Base-by-base conservation (phyloP, 805 yeast species). In the Wickerhamomyces ciferrii region DNA sequence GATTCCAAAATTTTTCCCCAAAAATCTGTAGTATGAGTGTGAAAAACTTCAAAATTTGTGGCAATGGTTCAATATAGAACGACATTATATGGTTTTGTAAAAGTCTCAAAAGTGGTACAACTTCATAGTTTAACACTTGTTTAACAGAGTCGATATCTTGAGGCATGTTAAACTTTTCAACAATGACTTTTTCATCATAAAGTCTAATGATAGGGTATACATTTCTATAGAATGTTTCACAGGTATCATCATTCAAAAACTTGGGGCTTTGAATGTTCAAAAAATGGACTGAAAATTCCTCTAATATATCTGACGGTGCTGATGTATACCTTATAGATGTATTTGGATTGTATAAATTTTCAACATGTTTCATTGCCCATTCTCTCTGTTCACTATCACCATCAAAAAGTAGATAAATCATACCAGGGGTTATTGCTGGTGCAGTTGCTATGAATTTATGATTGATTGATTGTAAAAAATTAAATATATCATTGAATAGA, bases 271-370 rank as follows among this genome's bases (percentile, higher is more conserved):
- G 88, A 41, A 83, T 70, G 37, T 69, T 63, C 45, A 74, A 69
- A 19, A 78, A 65, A 55, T 83, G 81, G 2, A 65, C 53, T 42
- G 70, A 72, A 48, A 75, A 76, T 55, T 85, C 91, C 53, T 81
- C 85, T 7, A 75, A 52, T 1, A 80, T 58, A 31, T 76, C 68
- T 8, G 65, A 52, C 14, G 69, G 60, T 0, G 54, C 42, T n/a
- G 53, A 49, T 2, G 37, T 68, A 53, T 39, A 60, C 62, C 13
- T 53, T 39, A 13, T 48, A 41, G 29, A 43, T 34, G 11, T 49
- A 29, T 38, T 47, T 7, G 44, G 47, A 8, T 34, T 35, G 34
- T 40, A 43, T 14, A 63, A 44, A 23, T 49, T 51, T 34, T 48
- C 66, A 51, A 62, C 58, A 45, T 55, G 59, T 27, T 48, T 61